These are phyloP conservation scores for Gaeumannomyces tritici DNA, from an alignment of 2,329 filamentous ascomycete species.

Conservation along the genomic window DNA sequence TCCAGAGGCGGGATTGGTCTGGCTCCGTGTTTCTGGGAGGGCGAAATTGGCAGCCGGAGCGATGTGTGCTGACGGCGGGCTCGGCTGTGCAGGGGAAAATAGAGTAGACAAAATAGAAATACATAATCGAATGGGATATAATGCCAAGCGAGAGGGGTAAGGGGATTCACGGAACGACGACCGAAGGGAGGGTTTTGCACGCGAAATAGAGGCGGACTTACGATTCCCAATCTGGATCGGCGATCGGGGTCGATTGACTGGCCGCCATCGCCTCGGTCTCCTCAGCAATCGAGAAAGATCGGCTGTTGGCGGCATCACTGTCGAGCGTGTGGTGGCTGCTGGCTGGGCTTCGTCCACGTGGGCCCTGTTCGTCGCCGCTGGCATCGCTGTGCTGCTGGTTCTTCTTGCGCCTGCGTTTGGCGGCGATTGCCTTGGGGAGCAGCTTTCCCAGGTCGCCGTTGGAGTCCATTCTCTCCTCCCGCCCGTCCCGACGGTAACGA, in stretches of 20 bases:
- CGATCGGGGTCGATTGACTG: conserved; percentile 17
- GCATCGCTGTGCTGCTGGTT: conserved; percentile 29
- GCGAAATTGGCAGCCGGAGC: neutral
- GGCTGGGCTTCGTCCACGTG: conserved; percentile 19
- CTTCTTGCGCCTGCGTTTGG: conserved; percentile 38
- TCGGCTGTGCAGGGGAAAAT: neutral
- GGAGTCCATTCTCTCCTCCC: conserved; percentile 1
- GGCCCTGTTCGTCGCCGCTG: conserved; percentile 17
- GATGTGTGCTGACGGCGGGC: neutral
- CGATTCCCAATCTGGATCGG: conserved; percentile 23
- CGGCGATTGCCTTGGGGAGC: conserved; percentile 39
- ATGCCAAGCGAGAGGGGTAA: neutral
- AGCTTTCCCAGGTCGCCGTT: conserved; percentile 35
- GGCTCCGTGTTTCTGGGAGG: too few species aligned
- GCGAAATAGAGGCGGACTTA: conserved; percentile 9
- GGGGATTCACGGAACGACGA: neutral
- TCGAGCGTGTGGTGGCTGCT: conserved; percentile 29
- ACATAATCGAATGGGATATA: neutral
- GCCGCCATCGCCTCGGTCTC: conserved; percentile 7
- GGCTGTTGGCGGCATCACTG: conserved; percentile 17
- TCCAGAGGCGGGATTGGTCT: neutral
- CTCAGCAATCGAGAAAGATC: conserved; percentile 15
- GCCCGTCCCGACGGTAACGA: neutral
- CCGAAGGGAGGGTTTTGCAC: neutral
- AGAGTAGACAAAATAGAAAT: neutral